A percentile compares a stretch with the other conserved stretches of the same genome.
Conservation (phyloP, 2,329 filamentous ascomycete species). For the Cladosporium velox region DNA sequence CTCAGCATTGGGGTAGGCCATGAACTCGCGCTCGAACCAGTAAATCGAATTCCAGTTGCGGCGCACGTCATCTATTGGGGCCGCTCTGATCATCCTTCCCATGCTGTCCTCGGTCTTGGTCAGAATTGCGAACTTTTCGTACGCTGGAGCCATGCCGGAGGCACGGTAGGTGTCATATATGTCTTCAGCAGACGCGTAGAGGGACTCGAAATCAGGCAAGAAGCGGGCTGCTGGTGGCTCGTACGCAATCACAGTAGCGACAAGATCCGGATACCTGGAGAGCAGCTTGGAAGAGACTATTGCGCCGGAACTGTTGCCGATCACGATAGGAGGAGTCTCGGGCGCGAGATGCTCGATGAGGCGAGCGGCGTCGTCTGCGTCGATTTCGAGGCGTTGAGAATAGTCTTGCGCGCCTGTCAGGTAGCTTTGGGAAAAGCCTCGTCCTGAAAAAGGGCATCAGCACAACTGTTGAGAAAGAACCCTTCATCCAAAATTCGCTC, state of each 20-base stretch:
- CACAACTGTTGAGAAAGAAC: not conserved
- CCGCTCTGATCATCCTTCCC: conserved; percentile 6
- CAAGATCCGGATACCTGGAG: conserved; percentile 19
- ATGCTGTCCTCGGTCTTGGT: conserved; percentile 19
- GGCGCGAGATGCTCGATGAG: conserved; percentile 23
- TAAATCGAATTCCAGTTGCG: conserved; percentile 21
- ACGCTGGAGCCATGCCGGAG: conserved; percentile 21
- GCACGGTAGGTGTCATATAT: conserved; percentile 24
- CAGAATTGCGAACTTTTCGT: conserved; percentile 22
- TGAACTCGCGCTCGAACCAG: conserved; percentile 25
- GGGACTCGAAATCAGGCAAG: conserved; percentile 22
- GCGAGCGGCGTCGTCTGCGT: conserved; percentile 36
- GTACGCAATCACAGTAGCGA: conserved; percentile 22
- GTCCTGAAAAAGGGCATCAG: not conserved
- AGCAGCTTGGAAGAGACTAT: conserved; percentile 22
- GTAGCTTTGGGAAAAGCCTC: conserved; percentile 28
- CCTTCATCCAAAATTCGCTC: not conserved
- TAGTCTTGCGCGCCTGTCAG: conserved; percentile 31
- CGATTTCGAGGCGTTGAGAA: conserved; percentile 31
- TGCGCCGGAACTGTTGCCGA: conserved; percentile 23
- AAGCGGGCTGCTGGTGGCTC: conserved; percentile 25
- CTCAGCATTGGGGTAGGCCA: conserved; percentile 19
- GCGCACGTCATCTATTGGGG: not conserved
- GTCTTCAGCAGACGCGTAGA: conserved; percentile 4
- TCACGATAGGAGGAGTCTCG: conserved; percentile 15